phyloP scores from a whole-genome alignment of 768 basidiomycete species.

The Mycena crocata region DNA sequence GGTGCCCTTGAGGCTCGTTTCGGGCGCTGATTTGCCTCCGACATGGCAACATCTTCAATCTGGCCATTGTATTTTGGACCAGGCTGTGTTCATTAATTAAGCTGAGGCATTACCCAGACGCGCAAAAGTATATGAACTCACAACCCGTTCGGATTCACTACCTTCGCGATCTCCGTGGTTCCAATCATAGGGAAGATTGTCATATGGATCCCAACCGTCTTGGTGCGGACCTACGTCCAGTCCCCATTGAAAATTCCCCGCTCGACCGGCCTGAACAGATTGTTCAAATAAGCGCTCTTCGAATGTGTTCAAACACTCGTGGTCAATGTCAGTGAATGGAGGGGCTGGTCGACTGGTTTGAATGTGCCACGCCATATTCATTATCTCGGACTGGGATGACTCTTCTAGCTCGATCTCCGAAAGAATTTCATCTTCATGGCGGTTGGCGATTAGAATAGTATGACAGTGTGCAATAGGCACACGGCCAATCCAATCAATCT shows the following conservation, averaged over 20 bases:
- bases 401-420: background rate
- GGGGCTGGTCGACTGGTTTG: background rate
- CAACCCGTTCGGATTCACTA: slow-evolving; percentile 8
- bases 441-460: slow-evolving; percentile 3
- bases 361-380: slow-evolving; percentile 1
- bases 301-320: background rate
- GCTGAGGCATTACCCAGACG: background rate
- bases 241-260: slow-evolving; percentile 42
- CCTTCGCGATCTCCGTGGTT: slow-evolving; percentile 18
- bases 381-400: background rate
- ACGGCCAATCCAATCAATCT: background rate
- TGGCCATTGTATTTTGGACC: background rate
- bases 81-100: background rate
- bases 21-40: background rate
- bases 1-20: background rate
- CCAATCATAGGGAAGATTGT: slow-evolving; percentile 21
- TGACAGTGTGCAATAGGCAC: background rate
- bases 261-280: slow-evolving; percentile 33
- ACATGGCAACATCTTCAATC: background rate
- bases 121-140: background rate
- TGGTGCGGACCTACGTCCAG: slow-evolving; percentile 38
- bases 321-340: background rate
- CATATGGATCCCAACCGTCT: slow-evolving; percentile 36
- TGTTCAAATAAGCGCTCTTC: slow-evolving; percentile 13
- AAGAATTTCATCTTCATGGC: background rate